Percentiles rank a stretch among this genome's conserved stretches.
Evolutionary conservation across 176 grass and related monocot genomes (phyloP).

Genomic region (Lolium perenne): DNA sequence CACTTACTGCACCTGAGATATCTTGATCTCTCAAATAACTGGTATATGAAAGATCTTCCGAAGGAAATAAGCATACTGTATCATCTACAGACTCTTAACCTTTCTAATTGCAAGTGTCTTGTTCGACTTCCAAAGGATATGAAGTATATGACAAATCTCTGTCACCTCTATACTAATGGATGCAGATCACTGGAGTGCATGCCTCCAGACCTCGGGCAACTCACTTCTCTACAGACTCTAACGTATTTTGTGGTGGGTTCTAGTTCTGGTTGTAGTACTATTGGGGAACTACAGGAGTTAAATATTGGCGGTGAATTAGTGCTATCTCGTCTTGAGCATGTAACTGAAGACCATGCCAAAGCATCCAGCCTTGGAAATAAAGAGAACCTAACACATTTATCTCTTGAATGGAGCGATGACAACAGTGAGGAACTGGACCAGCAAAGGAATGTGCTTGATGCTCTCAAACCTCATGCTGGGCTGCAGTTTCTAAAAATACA

Average conservation of each 20-base stretch:
- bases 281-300: conserved; percentile 5
- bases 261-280: conserved; percentile 7
- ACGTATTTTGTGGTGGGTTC: conserved; percentile 28
- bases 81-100: conserved; percentile 20
- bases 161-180: background rate
- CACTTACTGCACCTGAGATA: background rate
- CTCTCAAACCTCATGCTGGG: background rate
- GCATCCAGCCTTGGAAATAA: conserved; percentile 6
- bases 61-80: background rate
- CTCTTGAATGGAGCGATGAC: conserved; percentile 10
- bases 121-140: conserved; percentile 9
- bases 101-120: background rate
- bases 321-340: conserved; percentile 18
- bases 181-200: conserved; percentile 6
- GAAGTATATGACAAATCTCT: conserved; percentile 24
- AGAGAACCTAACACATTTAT: conserved; percentile 13
- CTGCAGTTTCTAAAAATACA: background rate
- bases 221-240: conserved; percentile 28
- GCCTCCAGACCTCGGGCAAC: conserved; percentile 8
- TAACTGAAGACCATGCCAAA: background rate
- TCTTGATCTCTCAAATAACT: background rate
- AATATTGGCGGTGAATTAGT: background rate
- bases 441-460: conserved; percentile 18
- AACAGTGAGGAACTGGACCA: background rate
- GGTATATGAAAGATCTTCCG: background rate